These are phyloP conservation scores for Nepenthes mirabilis DNA, from an alignment of 148 eudicot species.

Conservation along the genomic window DNA sequence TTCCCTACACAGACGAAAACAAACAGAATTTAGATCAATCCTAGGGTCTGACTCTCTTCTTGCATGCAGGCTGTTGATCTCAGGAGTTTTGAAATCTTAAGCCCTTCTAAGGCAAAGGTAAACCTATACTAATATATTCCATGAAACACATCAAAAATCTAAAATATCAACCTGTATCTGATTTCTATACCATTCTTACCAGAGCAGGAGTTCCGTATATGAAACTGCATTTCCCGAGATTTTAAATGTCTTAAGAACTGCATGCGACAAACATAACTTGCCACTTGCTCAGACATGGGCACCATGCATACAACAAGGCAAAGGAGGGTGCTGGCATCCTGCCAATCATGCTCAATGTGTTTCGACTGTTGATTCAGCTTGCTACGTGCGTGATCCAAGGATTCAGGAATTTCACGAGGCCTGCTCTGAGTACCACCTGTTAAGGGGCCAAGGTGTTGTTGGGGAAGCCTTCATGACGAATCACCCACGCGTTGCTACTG, in stretches of 20 bases:
- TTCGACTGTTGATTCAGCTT: slow-evolving; percentile 60
- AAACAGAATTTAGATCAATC: neutral
- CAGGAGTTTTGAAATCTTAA: slow-evolving; percentile 40
- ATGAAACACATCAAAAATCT: neutral
- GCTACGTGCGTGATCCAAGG: slow-evolving; percentile 45
- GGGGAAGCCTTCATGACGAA: slow-evolving; percentile 64
- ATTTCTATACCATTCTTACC: too few relatives aligned
- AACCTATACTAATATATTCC: neutral
- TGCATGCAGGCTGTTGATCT: slow-evolving; percentile 59
- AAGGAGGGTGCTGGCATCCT: slow-evolving; percentile 27
- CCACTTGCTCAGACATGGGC: slow-evolving; percentile 75
- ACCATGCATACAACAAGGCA: slow-evolving; percentile 42
- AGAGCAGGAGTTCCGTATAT: slow-evolving; percentile 14
- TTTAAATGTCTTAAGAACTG: slow-evolving; percentile 24
- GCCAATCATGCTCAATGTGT: slow-evolving; percentile 31
- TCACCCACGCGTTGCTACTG: slow-evolving; percentile 55
- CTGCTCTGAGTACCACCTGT: slow-evolving; percentile 62
- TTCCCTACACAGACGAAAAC: neutral
- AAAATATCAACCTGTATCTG: neutral
- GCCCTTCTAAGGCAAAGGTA: slow-evolving; percentile 40
- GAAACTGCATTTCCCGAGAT: slow-evolving; percentile 31
- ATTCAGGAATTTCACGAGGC: slow-evolving; percentile 64
- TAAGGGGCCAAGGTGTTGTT: slow-evolving; percentile 52
- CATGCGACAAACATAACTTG: slow-evolving; percentile 35
- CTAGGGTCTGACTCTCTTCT: neutral